Base-by-base conservation (phyloP, 768 basidiomycete species). In the Paxillus ammoniavirescens region DNA sequence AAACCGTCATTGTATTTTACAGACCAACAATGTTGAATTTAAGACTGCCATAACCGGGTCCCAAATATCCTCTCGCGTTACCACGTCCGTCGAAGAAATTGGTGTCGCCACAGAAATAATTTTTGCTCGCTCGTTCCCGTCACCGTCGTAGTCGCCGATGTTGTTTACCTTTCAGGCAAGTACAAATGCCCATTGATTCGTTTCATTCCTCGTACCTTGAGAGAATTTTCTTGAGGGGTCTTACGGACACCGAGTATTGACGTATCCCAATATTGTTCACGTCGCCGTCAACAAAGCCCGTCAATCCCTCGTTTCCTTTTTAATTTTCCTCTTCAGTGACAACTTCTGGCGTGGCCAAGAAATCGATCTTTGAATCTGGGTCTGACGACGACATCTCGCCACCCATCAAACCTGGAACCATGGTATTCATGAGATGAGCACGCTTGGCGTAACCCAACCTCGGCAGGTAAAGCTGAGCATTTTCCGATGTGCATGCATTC, bases 361-460 rank as follows among this genome's bases (percentile, higher is more conserved):
- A 92, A 75, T 99, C 97, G 68, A 98, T 96, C 73, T 99, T 99
- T 57, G 91, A 94, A 69, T 97, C 92, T 30, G 93, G 93, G 62
- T 98, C 96, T 1, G 96, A 98, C 1, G 94, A 88, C 14, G 94
- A 97, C 97, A 99, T 98, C 68, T 99, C 98, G 15, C 93, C 91
- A 30, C 95, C 95, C 41, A 86, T 86, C 33, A 97, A 79, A 42
- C 95, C 93, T 30, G 95, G 94, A 0, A 98, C 93, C 95, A 98
- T 98, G 33, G 82, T 77, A 73, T 98, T 99, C 97, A 99, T 99
- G 42, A 99, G 78, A 69, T 99, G 97, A 0, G 95, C 91, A 33
- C 96, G 92, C 72, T 97, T 98, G 49, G 76, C 73, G 75, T 98
- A 98, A 35, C 96, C 97, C 31, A 98, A 80, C 57, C 83, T 80